phyloP scores from a whole-genome alignment of 2,329 filamentous ascomycete species.

The Scytalidium sp. region DNA sequence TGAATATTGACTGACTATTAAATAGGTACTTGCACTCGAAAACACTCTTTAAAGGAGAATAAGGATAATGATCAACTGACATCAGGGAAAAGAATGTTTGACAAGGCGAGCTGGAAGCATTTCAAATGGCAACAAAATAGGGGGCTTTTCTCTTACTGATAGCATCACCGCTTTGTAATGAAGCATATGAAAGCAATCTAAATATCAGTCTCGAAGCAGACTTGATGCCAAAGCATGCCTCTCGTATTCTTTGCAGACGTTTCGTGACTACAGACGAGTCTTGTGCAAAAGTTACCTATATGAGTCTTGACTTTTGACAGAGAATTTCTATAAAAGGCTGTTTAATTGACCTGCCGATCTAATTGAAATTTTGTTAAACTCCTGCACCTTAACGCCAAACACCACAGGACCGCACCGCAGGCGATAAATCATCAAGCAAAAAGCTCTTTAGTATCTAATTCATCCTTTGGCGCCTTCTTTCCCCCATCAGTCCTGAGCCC shows the following conservation, averaged over 20 bases:
- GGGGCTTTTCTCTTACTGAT: not conserved
- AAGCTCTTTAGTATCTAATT: conserved; percentile 72
- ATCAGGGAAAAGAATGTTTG: not conserved
- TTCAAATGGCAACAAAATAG: not conserved
- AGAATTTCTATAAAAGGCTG: too few species aligned
- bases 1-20: conserved; percentile 8
- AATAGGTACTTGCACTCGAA: conserved; percentile 33
- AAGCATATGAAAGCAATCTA: not conserved
- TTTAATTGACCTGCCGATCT: not conserved
- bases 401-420: conserved; percentile 2
- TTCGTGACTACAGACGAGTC: too few species aligned
- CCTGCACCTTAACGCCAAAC: conserved; percentile 12
- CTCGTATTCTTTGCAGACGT: too few species aligned
- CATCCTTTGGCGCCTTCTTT: conserved; percentile 59
- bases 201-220: too few species aligned
- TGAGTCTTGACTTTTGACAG: too few species aligned
- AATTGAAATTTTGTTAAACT: not conserved
- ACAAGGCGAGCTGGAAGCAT: not conserved
- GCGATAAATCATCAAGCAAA: conserved; percentile 58
- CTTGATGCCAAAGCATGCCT: too few species aligned
- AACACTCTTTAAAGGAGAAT: conserved; percentile 23
- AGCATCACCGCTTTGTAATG: not conserved
- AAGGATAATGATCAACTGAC: not conserved
- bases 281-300: too few species aligned
- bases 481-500: conserved; percentile 69